phyloP scores from a whole-genome alignment of 2,329 filamentous ascomycete genomes.

The Claviceps cyperi region DNA sequence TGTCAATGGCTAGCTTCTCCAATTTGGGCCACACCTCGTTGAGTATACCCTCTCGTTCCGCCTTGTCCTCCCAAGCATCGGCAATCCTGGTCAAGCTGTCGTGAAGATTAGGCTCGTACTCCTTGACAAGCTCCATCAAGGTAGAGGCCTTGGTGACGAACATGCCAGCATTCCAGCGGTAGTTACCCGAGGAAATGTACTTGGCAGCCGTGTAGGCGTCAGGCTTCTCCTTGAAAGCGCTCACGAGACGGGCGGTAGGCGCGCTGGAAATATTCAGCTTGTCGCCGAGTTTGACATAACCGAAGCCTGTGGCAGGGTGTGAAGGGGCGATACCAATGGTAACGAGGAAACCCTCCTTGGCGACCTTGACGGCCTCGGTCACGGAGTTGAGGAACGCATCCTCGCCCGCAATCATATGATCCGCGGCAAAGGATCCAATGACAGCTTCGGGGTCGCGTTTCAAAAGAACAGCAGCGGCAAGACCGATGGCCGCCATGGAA shows the following conservation, averaged over 20 bases:
- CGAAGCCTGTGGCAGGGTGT: conserved; percentile 14
- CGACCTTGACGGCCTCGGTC: conserved; percentile 13
- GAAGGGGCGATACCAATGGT: conserved; percentile 15
- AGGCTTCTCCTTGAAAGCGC: conserved; percentile 15
- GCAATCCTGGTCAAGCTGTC: conserved; percentile 11
- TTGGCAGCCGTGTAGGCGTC: conserved; percentile 14
- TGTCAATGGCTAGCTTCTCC: conserved; percentile 14
- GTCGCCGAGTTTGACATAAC: conserved; percentile 14
- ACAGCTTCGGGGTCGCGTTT: conserved; percentile 12
- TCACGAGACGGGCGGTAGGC: conserved; percentile 11
- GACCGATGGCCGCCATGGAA: conserved; percentile 15
- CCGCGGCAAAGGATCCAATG: conserved; percentile 14
- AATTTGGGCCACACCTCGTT: conserved; percentile 13
- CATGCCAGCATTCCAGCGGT: conserved; percentile 16
- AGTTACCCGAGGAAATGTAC: conserved; percentile 14
- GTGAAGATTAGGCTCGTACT: conserved; percentile 12
- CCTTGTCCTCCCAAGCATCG: conserved; percentile 13
- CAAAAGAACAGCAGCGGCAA: conserved; percentile 13
- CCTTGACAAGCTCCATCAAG: conserved; percentile 13
- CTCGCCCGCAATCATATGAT: conserved; percentile 15
- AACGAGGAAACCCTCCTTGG: conserved; percentile 13
- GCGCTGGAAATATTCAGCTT: conserved; percentile 9
- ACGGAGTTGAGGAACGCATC: conserved; percentile 14
- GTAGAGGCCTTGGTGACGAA: conserved; percentile 15
- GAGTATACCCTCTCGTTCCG: conserved; percentile 9